Base-by-base conservation (phyloP, 2,329 filamentous ascomycete species). In the Boeremia exigua region DNA sequence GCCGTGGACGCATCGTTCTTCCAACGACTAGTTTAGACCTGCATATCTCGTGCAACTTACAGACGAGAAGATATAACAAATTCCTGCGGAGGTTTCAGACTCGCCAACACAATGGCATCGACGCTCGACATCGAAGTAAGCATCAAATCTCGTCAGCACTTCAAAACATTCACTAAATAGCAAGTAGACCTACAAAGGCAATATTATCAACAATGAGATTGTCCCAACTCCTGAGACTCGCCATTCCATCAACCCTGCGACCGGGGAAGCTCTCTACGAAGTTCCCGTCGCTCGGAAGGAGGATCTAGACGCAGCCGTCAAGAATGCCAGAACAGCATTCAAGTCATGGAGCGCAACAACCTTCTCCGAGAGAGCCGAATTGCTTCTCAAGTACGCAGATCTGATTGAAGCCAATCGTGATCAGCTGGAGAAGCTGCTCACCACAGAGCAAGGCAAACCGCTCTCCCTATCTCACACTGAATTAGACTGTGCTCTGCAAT, bases 241-340 rank as follows among this genome's bases (percentile, higher is more conserved):
- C 17, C 75, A 79, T 56, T 74, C 76, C 27, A 73, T 82, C 59
- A 81, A 84, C 62, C 82, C 82, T 0, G 77, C 82, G 8, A 84
- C 78, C 2, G 69, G 75, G 6, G 68, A 80, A 44, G 68, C 77
- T 2, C 79, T 81, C 40, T 76, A 77, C 1, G 75, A 79, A 23
- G 81, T 83, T 0, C 82, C 82, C 0, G 65, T 84, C 6, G 73
- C 78, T 2, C 79, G 77, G 0, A 67, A 69, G 14, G 68, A 76
- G 25, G 82, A 85, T 54, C 74, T 85, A 37, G 78, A 84, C 55
- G 66, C 62, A 9, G 81, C 82, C 6, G 78, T 84, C 7, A 62
- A 69, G 4, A 76, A 77, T 11, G 82, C 79, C 8, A 72, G 75
- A 30, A 60, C 60, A 37, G 81, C 81, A 0, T 79, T 79, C 60